Evolutionary conservation across 176 grass and related monocot genomes (phyloP).

Genomic region (Zizania latifolia): DNA sequence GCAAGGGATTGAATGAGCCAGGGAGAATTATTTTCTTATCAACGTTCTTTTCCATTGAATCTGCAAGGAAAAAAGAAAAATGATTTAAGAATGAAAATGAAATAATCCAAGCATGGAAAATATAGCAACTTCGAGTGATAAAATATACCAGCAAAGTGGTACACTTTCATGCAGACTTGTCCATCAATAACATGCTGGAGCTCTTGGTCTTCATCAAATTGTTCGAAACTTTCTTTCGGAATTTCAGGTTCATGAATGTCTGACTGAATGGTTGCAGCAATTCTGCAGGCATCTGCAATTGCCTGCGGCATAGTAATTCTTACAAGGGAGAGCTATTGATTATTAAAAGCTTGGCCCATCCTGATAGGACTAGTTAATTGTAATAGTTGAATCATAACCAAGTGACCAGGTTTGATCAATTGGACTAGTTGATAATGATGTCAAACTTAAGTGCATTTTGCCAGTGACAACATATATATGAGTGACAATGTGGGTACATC

Average conservation of each 20-base stretch:
- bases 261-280: constrained; percentile 55
- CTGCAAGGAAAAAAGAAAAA: constrained; percentile 35
- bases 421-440: neutral
- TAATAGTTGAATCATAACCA: neutral
- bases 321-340: neutral
- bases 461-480: constrained; percentile 15
- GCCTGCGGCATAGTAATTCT: constrained; percentile 40
- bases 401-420: neutral
- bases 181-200: constrained; percentile 92
- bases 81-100: constrained; percentile 15
- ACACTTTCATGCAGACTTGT: constrained; percentile 79
- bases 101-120: constrained; percentile 15
- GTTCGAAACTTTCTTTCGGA: constrained; percentile 51
- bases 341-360: neutral
- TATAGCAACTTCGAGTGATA: neutral
- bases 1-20: constrained; percentile 98
- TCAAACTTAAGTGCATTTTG: neutral
- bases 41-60: constrained; percentile 34
- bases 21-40: constrained; percentile 75
- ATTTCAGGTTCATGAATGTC: constrained; percentile 63
- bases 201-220: constrained; percentile 74
- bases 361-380: neutral
- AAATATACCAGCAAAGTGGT: constrained; percentile 56
- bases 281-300: constrained; percentile 71
- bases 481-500: neutral